Base-by-base conservation (phyloP, 192 early-diverging fungal genomes). In the Podila verticillata region DNA sequence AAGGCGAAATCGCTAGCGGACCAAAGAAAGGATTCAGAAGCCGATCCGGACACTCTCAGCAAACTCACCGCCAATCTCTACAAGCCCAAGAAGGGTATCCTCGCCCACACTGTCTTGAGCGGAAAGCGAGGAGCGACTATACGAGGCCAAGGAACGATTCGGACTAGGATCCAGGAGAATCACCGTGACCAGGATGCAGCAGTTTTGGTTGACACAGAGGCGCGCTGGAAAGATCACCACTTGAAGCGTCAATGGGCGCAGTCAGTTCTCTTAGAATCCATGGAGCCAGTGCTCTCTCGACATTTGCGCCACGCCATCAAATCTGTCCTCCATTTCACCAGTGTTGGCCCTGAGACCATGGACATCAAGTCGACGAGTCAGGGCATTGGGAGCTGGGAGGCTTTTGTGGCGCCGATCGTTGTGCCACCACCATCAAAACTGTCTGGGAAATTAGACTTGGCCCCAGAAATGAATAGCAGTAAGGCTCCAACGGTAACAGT, bases 201-300 rank as follows among this genome's bases (percentile, higher is more conserved):
- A 7, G 51, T 54, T 7, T 17, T 54, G 24, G 51, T 80, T 20
- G 77, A 80, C 44, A 54, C 77, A 30, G 77, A 80, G 22, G 63
- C 77, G 6, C 70, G 77, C 7, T 80, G 77, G 77, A 67, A 66
- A 32, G 70, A 80, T 20, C 66, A 80, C 19, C 65, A 80, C 57
- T 39, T 72, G 48, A 72, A 80, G 48, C 58, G 77, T 30, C 77
- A 80, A 28, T 68, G 65, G 65, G 77, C 77, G 17, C 69, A 68
- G 54, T 63, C 77, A 24, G 17, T 80, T 8, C 32, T 80, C 6
- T 48, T 80, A 22, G 77, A 80, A 9, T 80, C 77, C 20, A 68
- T 68, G 61, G 77, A 80, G 32, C 77, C 77, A 10, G 54, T 54
- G 12, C 51, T 80, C 8, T 80, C 77, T 0, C 57, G 65, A 30